Conservation (phyloP, 345 rosid genomes). For the Eucalyptus virginea region DNA sequence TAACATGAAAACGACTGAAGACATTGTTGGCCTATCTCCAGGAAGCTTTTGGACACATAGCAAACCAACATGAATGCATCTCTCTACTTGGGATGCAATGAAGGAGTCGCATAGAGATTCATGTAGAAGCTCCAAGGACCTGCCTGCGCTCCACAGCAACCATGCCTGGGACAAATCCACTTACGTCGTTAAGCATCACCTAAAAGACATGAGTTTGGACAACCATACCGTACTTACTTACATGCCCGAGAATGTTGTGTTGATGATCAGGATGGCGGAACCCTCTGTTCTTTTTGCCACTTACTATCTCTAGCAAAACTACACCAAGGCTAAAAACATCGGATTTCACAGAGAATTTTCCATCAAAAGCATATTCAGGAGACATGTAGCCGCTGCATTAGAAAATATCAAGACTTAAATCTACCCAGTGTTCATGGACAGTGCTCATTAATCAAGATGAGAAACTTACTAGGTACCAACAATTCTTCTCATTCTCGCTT, state of each 20-base stretch:
- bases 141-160: constrained; percentile 1
- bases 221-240: background rate
- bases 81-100: background rate
- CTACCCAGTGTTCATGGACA: no score
- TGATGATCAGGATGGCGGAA: constrained; percentile 12
- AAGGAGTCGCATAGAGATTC: background rate
- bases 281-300: constrained; percentile 35
- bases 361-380: constrained; percentile 10
- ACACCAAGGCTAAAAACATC: constrained; percentile 46
- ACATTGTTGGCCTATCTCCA: background rate
- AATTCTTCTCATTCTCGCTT: background rate
- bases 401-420: background rate
- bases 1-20: no score
- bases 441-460: background rate
- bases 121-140: background rate
- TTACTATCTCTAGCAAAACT: constrained; percentile 25
- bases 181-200: background rate
- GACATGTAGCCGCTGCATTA: background rate
- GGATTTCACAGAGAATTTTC: constrained; percentile 26
- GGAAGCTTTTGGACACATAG: constrained; percentile 8
- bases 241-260: constrained; percentile 5
- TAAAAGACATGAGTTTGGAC: background rate
- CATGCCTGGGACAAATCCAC: constrained; percentile 4
- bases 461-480: background rate
- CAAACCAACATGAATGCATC: constrained; percentile 7